These are phyloP conservation scores for Mycena capillaripes DNA, from an alignment of 768 basidiomycete species.

Conservation along the genomic window DNA sequence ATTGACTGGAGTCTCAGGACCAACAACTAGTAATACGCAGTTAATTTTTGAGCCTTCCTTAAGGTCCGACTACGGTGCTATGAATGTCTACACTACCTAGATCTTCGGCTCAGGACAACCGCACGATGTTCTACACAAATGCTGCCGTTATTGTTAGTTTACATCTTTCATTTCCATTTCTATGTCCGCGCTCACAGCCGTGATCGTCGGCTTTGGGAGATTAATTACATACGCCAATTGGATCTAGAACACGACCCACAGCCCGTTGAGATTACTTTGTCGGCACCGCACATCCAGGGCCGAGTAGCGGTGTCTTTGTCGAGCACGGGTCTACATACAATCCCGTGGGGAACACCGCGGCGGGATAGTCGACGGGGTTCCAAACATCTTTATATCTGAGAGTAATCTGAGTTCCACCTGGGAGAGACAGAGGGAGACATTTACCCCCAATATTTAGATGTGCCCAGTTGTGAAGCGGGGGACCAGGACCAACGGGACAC, in stretches of 20 bases:
- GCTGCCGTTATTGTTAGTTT: neutral
- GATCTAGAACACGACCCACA: neutral
- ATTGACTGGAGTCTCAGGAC: too few relatives aligned
- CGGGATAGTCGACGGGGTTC: constrained; percentile 1
- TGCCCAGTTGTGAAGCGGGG: constrained; percentile 5
- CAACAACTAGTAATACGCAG: too few relatives aligned
- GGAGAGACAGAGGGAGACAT: neutral
- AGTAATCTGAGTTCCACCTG: neutral
- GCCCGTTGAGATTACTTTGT: neutral
- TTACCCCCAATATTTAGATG: constrained; percentile 24
- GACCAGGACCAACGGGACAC: constrained; percentile 16
- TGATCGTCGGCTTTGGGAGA: neutral
- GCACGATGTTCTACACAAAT: neutral
- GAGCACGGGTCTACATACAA: neutral
- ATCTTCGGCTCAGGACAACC: neutral
- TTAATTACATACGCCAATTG: too few relatives aligned
- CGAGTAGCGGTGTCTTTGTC: neutral
- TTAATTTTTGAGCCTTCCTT: too few relatives aligned
- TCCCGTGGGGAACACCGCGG: neutral
- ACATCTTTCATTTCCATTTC: neutral
- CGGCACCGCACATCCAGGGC: neutral
- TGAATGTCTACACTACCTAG: neutral
- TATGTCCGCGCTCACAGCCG: neutral
- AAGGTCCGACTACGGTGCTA: too few relatives aligned
- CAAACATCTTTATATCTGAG: constrained; percentile 10